Base-by-base conservation (phyloP, 306 rosid species). In the Leucaena leucocephala region DNA sequence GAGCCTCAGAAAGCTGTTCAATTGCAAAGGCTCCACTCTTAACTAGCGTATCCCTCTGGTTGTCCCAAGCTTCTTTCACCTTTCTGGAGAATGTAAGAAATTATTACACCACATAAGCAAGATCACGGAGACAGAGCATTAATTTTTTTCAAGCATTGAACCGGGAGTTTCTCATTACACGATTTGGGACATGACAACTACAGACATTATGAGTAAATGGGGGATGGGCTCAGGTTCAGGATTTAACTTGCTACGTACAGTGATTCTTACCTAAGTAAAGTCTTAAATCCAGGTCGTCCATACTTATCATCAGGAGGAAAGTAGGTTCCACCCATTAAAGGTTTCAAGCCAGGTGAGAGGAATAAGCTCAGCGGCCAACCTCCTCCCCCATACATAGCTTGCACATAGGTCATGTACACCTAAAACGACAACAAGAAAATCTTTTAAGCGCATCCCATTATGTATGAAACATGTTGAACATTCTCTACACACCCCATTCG, bases 391-490 rank as follows among this genome's bases (percentile, higher is more conserved):
- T 91, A 91, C 86, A 92, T 83, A 82, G 98, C 97, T 85, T 95
- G 98, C 71, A 95, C 97, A 75, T 95, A 95, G 9, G 98, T 89
- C 98, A 95, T 91, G 83, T 95, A 95, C 50, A 95, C 98, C 98
- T 94, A 84, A 58, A 84, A 75, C 59, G 74, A 78, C 27, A 67
- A 50, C 1, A 52, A 46, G 58, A 63, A 16, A 45, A 46, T 14
- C n/a, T 27, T 59, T 76, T 62, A 33, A 82, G 83, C 49, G 57
- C 33, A 74, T 42, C 87, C 49, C 39, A 22, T 65, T 35, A 78
- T 64, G 65, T 22, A 62, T 44, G 55, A 15, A 74, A 81, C 68
- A 48, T 72, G 63, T 59, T 39, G 62, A 46, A 55, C 35, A 70
- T 75, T 85, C 63, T 35, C 66, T 10, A 52, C 75, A 66, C 57